Conservation (phyloP, 345 rosid species). For the Camelina sativa region DNA sequence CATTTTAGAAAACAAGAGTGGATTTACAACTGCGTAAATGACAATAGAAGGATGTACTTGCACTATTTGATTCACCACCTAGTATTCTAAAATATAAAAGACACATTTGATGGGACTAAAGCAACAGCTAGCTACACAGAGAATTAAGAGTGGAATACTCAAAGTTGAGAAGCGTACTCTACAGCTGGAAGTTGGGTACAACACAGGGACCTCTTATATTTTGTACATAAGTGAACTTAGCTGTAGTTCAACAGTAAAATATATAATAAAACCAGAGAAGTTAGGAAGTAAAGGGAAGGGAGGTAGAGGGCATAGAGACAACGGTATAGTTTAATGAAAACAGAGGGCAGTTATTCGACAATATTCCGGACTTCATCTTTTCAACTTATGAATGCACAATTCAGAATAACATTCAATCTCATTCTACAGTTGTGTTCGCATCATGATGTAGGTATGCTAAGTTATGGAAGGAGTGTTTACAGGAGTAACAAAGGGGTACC, state of each 20-base stretch:
- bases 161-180: conserved; percentile 1
- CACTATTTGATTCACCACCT: conserved; percentile 7
- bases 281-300: neutral
- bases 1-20: conserved; percentile 9
- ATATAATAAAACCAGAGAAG: conserved; percentile 14
- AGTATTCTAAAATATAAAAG: conserved; percentile 10
- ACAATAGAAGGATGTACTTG: neutral
- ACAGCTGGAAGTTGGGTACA: neutral
- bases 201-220: too few species aligned
- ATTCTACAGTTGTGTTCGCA: conserved; percentile 21
- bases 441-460: conserved; percentile 25
- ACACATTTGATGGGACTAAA: neutral
- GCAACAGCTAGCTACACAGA: conserved; percentile 2
- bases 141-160: neutral
- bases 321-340: neutral
- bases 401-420: conserved; percentile 8
- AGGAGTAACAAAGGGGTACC: conserved; percentile 47
- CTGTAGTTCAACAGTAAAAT: conserved; percentile 4
- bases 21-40: conserved; percentile 15
- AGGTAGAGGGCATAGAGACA: neutral
- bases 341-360: neutral
- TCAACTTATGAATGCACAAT: conserved; percentile 19
- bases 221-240: neutral
- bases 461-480: conserved; percentile 17
- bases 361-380: conserved; percentile 22